phyloP scores from a whole-genome alignment of 306 rosid species.

The Quercus agrifolia region DNA sequence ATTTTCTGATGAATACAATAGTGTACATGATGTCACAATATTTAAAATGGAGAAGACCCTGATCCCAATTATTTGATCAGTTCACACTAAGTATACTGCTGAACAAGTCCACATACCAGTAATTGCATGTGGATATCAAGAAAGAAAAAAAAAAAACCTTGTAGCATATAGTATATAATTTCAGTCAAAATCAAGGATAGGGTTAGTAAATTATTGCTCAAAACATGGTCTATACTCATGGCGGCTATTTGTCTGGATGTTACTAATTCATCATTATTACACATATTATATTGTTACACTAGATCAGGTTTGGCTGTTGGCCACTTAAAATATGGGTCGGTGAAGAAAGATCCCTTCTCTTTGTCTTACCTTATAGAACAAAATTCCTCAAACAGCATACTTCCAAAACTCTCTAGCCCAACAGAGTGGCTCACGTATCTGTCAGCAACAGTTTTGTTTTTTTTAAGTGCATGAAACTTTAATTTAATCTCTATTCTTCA shows the following conservation, averaged over 20 bases:
- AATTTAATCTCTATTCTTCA: neutral
- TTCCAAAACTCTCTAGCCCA: constrained; percentile 25
- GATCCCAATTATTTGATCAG: neutral
- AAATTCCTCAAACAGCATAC: constrained; percentile 17
- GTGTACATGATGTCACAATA: too few species aligned
- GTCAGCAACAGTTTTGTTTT: constrained; percentile 17
- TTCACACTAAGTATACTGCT: neutral
- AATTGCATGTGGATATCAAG: constrained; percentile 9
- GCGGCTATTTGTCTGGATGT: constrained; percentile 55
- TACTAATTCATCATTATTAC: constrained; percentile 21
- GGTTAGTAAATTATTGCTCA: constrained; percentile 26
- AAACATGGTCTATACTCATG: constrained; percentile 48
- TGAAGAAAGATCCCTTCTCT: constrained; percentile 23
- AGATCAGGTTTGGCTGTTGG: constrained; percentile 73
- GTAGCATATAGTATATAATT: neutral
- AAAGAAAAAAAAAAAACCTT: neutral
- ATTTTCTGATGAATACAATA: too few species aligned
- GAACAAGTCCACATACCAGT: constrained; percentile 9
- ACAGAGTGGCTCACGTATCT: constrained; percentile 5
- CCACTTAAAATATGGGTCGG: constrained; percentile 55
- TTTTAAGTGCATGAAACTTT: neutral
- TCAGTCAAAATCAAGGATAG: constrained; percentile 26
- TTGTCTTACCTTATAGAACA: constrained; percentile 28
- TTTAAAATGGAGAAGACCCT: too few species aligned
- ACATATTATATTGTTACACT: constrained; percentile 35